Percentiles rank a stretch among this genome's conserved stretches.
Evolutionary conservation across 2,329 filamentous ascomycete species (phyloP).

Genomic region (Tolypocladium album): DNA sequence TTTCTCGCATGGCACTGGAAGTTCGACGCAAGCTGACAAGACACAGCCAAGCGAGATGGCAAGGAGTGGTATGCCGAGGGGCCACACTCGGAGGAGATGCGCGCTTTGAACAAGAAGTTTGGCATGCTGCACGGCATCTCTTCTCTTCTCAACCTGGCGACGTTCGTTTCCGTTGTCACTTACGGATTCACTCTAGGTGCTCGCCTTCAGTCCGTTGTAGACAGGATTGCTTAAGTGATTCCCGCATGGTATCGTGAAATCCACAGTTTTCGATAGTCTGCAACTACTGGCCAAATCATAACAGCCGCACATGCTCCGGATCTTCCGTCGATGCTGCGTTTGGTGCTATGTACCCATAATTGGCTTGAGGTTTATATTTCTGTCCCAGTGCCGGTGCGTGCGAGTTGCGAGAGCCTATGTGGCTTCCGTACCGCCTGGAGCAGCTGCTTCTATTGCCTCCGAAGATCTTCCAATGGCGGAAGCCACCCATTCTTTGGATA

Average conservation of each 20-base stretch:
- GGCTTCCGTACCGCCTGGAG: neutral
- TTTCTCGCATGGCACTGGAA: neutral
- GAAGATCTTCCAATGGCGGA: neutral
- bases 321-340: neutral
- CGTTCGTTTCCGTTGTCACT: constrained; percentile 56
- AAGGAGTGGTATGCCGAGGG: constrained; percentile 74
- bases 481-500: neutral
- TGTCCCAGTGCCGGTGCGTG: neutral
- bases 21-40: constrained; percentile 7
- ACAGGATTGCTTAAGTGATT: constrained; percentile 2
- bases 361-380: neutral
- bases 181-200: constrained; percentile 70
- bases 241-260: neutral
- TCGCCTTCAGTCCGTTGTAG: constrained; percentile 36
- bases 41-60: constrained; percentile 68
- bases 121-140: constrained; percentile 71
- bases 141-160: constrained; percentile 65
- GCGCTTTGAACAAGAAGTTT: constrained; percentile 68
- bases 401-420: neutral
- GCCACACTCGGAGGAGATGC: constrained; percentile 79
- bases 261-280: neutral
- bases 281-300: neutral
- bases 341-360: neutral
- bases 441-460: neutral
- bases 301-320: neutral